A percentile compares a stretch with the other conserved stretches of the same genome.
Conservation (phyloP, 768 basidiomycete genomes). For the Auricularia sp. region DNA sequence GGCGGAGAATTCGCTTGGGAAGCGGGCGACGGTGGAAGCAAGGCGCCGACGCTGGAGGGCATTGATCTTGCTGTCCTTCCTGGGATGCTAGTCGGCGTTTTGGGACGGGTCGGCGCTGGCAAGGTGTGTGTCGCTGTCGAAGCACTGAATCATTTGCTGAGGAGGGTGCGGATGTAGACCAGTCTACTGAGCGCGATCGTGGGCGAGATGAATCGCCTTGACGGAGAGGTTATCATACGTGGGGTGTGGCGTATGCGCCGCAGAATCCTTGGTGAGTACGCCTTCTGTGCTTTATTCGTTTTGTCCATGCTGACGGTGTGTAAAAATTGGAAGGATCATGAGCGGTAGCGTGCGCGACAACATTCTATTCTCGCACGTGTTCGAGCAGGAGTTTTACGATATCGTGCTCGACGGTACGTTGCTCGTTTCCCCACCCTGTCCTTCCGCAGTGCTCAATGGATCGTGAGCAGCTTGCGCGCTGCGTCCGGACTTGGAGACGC, state of each 20-base stretch:
- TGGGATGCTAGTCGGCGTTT: conserved; percentile 74
- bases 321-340: conserved; percentile 47
- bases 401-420: conserved; percentile 62
- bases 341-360: conserved; percentile 82
- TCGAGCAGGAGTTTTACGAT: conserved; percentile 76
- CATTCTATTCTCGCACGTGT: conserved; percentile 84
- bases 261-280: conserved; percentile 69
- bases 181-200: conserved; percentile 71
- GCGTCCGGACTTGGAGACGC: conserved; percentile 62
- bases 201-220: conserved; percentile 72
- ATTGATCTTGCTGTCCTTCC: conserved; percentile 67
- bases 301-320: not conserved
- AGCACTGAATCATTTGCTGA: conserved; percentile 8
- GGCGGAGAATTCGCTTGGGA: conserved; percentile 80
- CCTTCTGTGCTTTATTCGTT: not conserved
- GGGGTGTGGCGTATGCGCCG: conserved; percentile 74
- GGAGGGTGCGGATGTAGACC: conserved; percentile 32
- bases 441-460: not conserved
- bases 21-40: conserved; percentile 26
- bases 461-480: conserved; percentile 64
- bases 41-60: conserved; percentile 59
- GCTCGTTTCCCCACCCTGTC: not conserved
- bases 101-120: conserved; percentile 86
- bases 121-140: conserved; percentile 44
- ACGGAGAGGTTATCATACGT: conserved; percentile 59